Evolutionary conservation across 139 green algal species (phyloP).

Genomic region (Gonium pectorale): DNA sequence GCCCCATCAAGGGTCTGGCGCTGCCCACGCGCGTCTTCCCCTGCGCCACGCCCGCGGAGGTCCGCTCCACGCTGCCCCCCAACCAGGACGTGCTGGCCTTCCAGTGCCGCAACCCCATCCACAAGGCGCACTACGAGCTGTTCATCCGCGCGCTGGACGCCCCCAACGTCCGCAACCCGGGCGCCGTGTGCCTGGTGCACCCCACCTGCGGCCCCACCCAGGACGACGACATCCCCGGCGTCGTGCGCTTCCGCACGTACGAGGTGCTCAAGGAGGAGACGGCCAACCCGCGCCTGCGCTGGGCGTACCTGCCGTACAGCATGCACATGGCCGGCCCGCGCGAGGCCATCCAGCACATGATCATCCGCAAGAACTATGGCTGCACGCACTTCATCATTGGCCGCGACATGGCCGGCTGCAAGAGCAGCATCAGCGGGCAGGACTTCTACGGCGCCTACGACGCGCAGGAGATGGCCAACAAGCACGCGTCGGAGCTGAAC

Average conservation of each 20-base stretch:
- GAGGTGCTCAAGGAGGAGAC: slow-evolving; percentile 84
- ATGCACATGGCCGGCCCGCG: slow-evolving; percentile 94
- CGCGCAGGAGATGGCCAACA: slow-evolving; percentile 79
- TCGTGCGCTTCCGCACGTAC: slow-evolving; percentile 89
- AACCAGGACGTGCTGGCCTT: slow-evolving; percentile 83
- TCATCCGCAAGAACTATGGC: slow-evolving; percentile 94
- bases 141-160: slow-evolving; percentile 88
- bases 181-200: slow-evolving; percentile 86
- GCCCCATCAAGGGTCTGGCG: slow-evolving; percentile 80
- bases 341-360: slow-evolving; percentile 95
- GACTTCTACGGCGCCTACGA: slow-evolving; percentile 85
- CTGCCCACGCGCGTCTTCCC: slow-evolving; percentile 86
- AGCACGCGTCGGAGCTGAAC: slow-evolving; percentile 78
- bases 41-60: slow-evolving; percentile 78
- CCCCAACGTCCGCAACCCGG: slow-evolving; percentile 78
- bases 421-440: slow-evolving; percentile 79
- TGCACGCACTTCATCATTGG: slow-evolving; percentile 95
- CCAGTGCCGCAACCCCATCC: slow-evolving; percentile 90
- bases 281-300: slow-evolving; percentile 80
- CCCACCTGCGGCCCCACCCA: slow-evolving; percentile 89
- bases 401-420: slow-evolving; percentile 91
- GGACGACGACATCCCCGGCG: slow-evolving; percentile 85
- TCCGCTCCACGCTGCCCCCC: slow-evolving; percentile 75
- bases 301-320: slow-evolving; percentile 91
- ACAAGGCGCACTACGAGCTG: slow-evolving; percentile 91